These are phyloP conservation scores for Tylopilus plumbeoviolaceoides DNA, from an alignment of 768 basidiomycete genomes.

Conservation along the genomic window DNA sequence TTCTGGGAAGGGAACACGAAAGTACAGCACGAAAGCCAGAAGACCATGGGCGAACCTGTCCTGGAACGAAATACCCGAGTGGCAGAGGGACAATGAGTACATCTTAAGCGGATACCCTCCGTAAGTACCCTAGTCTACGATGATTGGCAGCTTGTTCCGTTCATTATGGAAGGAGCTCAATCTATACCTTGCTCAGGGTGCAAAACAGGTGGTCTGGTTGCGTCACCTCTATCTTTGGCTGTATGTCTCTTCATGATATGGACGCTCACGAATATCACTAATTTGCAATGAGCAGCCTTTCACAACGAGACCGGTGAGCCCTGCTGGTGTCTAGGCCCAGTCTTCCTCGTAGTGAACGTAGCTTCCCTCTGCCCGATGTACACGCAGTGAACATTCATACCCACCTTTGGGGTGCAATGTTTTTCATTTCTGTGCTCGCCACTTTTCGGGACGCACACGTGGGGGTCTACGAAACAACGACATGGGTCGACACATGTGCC, in stretches of 20 bases:
- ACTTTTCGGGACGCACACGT: constrained; percentile 53
- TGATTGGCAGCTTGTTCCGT: constrained; percentile 6
- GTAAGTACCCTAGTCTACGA: constrained; percentile 34
- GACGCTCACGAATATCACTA: constrained; percentile 15
- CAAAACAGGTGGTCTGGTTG: constrained; percentile 63
- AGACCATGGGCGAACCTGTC: constrained; percentile 29
- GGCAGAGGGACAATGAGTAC: constrained; percentile 73
- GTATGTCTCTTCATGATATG: constrained; percentile 25
- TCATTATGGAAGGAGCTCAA: neutral
- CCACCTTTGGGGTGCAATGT: constrained; percentile 65
- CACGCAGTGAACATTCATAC: constrained; percentile 78
- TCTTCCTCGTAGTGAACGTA: neutral
- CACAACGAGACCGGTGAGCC: constrained; percentile 72
- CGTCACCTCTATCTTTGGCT: constrained; percentile 58
- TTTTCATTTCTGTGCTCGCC: constrained; percentile 54
- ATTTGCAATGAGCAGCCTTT: constrained; percentile 44
- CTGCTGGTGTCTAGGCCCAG: neutral
- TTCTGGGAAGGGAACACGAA: constrained; percentile 7
- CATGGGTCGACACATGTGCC: constrained; percentile 57
- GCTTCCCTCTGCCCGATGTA: constrained; percentile 10
- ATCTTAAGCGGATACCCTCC: constrained; percentile 67
- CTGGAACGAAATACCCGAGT: constrained; percentile 61
- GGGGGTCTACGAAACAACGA: constrained; percentile 46
- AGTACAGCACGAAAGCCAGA: neutral
- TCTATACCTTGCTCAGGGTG: constrained; percentile 35